These are phyloP conservation scores for Monilinia laxa DNA, from an alignment of 2,329 filamentous ascomycete species.

Conservation along the genomic window DNA sequence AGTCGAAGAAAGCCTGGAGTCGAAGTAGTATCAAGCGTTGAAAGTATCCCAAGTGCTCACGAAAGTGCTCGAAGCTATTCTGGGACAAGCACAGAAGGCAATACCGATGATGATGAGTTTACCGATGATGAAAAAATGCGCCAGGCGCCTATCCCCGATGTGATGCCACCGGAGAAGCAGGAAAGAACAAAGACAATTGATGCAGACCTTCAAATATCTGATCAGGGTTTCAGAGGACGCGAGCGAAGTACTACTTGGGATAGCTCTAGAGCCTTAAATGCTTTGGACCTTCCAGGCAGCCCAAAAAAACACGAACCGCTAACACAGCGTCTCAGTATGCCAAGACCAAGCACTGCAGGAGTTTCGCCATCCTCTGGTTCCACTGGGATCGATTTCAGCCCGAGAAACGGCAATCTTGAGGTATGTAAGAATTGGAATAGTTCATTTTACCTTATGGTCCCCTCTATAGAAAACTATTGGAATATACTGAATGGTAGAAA, in stretches of 20 bases:
- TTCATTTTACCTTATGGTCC: too few species aligned
- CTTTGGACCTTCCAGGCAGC: not conserved
- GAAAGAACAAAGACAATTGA: not conserved
- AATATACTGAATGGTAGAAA: constrained; percentile 3
- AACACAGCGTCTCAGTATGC: constrained; percentile 11
- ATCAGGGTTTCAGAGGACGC: constrained; percentile 12
- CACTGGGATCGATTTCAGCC: not conserved
- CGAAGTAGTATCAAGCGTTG: constrained; percentile 26
- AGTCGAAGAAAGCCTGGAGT: not conserved
- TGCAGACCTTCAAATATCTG: not conserved
- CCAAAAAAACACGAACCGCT: not conserved
- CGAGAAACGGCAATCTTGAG: constrained; percentile 10
- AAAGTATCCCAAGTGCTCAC: constrained; percentile 33
- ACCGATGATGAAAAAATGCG: constrained; percentile 4
- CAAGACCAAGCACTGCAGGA: not conserved
- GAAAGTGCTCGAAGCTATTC: constrained; percentile 36
- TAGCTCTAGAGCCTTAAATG: constrained; percentile 21
- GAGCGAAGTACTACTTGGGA: constrained; percentile 25
- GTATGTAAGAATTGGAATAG: constrained; percentile 1
- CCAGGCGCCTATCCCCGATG: not conserved
- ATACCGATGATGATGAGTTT: constrained; percentile 25
- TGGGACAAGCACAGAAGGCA: constrained; percentile 29
- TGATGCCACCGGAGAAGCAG: not conserved
- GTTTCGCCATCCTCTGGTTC: constrained; percentile 18
- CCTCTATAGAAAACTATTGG: not conserved